These are phyloP conservation scores for Urostyla sp. DNA, from an alignment of 73 alveolate genomes.

Conservation along the genomic window DNA sequence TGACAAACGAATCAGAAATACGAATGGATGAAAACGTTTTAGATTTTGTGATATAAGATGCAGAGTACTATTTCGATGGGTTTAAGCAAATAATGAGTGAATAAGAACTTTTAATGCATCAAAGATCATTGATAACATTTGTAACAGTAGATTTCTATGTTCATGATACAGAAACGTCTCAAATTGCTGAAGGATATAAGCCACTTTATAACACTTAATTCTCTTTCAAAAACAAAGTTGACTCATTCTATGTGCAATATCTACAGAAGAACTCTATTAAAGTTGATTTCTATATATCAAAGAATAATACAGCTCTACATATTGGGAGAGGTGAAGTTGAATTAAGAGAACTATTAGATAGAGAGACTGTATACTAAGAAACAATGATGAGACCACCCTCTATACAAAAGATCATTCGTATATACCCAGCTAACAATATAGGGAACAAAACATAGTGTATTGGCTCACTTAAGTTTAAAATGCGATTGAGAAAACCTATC, in stretches of 20 bases:
- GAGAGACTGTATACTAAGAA: conserved; percentile 48
- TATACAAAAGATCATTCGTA: conserved; percentile 27
- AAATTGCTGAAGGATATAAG: conserved; percentile 87
- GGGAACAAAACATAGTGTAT: conserved; percentile 48
- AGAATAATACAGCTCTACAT: conserved; percentile 80
- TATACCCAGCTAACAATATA: conserved; percentile 28
- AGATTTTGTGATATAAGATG: conserved; percentile 82
- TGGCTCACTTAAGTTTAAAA: conserved; percentile 82
- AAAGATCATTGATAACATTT: conserved; percentile 85
- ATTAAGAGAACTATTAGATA: conserved; percentile 71
- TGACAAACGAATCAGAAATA: conserved; percentile 79
- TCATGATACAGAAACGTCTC: conserved; percentile 93
- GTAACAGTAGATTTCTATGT: conserved; percentile 94
- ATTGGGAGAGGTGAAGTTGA: conserved; percentile 76
- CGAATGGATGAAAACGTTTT: conserved; percentile 78
- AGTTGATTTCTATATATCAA: conserved; percentile 83
- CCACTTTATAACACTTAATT: conserved; percentile 91
- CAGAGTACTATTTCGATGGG: conserved; percentile 76
- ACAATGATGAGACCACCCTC: conserved; percentile 27
- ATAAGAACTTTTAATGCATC: conserved; percentile 66
- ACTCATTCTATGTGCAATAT: conserved; percentile 85
- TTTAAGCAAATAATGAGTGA: conserved; percentile 59
- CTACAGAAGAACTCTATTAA: conserved; percentile 79
- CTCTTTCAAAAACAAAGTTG: conserved; percentile 88
- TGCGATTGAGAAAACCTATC: conserved; percentile 95